Evolutionary conservation across 352 stramenopile species (phyloP).

Genomic region (Phytophthora podocarpi): DNA sequence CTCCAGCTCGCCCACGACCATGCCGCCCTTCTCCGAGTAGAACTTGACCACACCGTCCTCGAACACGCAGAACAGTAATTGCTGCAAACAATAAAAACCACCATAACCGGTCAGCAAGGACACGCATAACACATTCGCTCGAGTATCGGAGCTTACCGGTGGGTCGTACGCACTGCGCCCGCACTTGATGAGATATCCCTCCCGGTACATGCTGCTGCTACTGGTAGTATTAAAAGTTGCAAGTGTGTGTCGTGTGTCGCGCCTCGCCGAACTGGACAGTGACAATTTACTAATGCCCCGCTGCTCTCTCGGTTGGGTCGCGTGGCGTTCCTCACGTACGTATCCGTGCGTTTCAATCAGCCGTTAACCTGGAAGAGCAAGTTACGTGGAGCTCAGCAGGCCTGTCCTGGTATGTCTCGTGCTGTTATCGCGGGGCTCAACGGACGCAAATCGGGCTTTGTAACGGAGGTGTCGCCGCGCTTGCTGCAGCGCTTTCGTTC

Average conservation of each 20-base stretch:
- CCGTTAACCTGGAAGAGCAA: slow-evolving; percentile 2
- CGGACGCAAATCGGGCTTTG: slow-evolving; percentile 27
- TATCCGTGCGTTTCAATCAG: slow-evolving; percentile 20
- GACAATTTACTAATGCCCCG: background rate
- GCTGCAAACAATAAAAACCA: too few relatives aligned
- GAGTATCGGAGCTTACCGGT: slow-evolving; percentile 55
- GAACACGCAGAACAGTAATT: slow-evolving; percentile 80
- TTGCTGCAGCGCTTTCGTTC: slow-evolving; percentile 6
- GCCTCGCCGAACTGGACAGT: slow-evolving; percentile 16
- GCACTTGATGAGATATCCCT: slow-evolving; percentile 80
- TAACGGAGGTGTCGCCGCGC: slow-evolving; percentile 9
- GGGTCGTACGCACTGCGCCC: slow-evolving; percentile 51
- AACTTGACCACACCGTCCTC: slow-evolving; percentile 74
- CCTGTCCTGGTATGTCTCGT: slow-evolving; percentile 24
- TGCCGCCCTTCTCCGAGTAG: slow-evolving; percentile 76
- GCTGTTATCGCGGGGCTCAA: slow-evolving; percentile 14
- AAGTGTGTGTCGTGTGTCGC: too few relatives aligned
- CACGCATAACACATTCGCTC: too few relatives aligned
- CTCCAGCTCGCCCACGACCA: slow-evolving; percentile 62
- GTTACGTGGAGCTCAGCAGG: slow-evolving; percentile 6
- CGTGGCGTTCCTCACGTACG: too few relatives aligned
- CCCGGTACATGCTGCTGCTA: slow-evolving; percentile 69
- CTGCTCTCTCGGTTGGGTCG: background rate
- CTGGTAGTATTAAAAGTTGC: too few relatives aligned
- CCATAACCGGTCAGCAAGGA: slow-evolving; percentile 7